phyloP scores from a whole-genome alignment of 495 filamentous ascomycete genomes.

The Pseudoneurospora amorphoporcata region DNA sequence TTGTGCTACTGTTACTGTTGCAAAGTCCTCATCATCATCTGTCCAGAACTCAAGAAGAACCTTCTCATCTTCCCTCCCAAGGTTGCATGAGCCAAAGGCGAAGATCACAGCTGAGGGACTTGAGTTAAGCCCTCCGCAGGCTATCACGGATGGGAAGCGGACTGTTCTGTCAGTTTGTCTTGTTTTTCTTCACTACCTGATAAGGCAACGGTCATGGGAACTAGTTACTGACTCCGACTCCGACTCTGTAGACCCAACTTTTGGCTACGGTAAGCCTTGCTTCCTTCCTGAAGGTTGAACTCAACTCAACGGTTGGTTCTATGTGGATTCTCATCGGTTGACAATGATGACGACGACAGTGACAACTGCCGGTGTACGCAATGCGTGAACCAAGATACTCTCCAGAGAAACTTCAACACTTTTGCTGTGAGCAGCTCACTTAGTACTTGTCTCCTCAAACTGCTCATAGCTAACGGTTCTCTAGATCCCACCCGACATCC shows the following conservation, averaged over 20 bases:
- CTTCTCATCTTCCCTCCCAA: background rate
- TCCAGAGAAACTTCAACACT: slow-evolving; percentile 62
- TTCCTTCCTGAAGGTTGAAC: background rate
- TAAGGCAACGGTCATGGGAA: background rate
- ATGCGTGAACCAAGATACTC: slow-evolving; percentile 70
- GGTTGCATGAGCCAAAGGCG: background rate
- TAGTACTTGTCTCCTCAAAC: background rate
- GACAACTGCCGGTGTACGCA: slow-evolving; percentile 70
- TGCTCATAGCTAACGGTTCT: slow-evolving; percentile 4
- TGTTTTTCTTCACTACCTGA: background rate
- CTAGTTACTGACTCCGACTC: background rate
- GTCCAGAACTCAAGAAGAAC: background rate
- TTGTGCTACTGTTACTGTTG: background rate
- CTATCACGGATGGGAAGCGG: background rate
- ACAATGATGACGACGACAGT: slow-evolving; percentile 27
- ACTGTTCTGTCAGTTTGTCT: background rate
- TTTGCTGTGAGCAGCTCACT: slow-evolving; percentile 33
- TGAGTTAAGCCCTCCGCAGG: background rate
- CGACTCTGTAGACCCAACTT: slow-evolving; percentile 9
- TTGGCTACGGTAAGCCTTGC: slow-evolving; percentile 29
- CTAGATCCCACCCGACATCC: slow-evolving; percentile 44
- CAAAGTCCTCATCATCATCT: background rate
- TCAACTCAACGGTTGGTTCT: background rate
- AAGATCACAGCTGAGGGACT: background rate
- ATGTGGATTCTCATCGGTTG: background rate